These are phyloP conservation scores for Petrea volubilis DNA, from an alignment of 257 asterid genomes.

Conservation along the genomic window DNA sequence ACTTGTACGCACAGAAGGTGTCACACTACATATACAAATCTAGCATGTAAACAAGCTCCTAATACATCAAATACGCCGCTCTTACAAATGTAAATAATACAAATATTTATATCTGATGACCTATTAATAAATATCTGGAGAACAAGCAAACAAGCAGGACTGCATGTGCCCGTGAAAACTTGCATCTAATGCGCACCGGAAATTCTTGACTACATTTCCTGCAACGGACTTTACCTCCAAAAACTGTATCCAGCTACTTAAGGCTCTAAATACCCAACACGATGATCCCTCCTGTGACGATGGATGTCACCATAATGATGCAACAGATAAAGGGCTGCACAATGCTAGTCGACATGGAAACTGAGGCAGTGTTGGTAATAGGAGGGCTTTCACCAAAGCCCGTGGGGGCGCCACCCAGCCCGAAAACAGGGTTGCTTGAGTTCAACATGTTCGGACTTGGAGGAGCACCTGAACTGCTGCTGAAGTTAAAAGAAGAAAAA, in stretches of 20 bases:
- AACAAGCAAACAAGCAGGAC: background rate
- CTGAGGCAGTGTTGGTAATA: conserved; percentile 25
- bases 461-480: conserved; percentile 52
- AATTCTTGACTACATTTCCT: conserved; percentile 21
- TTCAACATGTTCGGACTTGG: conserved; percentile 41
- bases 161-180: background rate
- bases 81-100: background rate
- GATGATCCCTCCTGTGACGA: conserved; percentile 33
- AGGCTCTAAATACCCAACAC: conserved; percentile 24
- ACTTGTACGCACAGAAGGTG: background rate
- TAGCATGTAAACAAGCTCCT: conserved; percentile 21
- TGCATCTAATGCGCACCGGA: too few relatives aligned
- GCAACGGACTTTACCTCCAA: conserved; percentile 27
- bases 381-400: conserved; percentile 50
- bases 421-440: conserved; percentile 43
- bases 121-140: background rate
- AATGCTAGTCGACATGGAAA: conserved; percentile 47
- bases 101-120: background rate
- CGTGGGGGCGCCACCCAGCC: conserved; percentile 37
- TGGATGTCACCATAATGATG: conserved; percentile 37
- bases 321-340: conserved; percentile 46
- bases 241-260: conserved; percentile 21
- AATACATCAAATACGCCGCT: conserved; percentile 18
- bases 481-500: background rate
- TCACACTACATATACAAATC: conserved; percentile 24